Conservation (phyloP, 192 early-diverging fungal species). For the Gryganskiella cystojenkinii region DNA sequence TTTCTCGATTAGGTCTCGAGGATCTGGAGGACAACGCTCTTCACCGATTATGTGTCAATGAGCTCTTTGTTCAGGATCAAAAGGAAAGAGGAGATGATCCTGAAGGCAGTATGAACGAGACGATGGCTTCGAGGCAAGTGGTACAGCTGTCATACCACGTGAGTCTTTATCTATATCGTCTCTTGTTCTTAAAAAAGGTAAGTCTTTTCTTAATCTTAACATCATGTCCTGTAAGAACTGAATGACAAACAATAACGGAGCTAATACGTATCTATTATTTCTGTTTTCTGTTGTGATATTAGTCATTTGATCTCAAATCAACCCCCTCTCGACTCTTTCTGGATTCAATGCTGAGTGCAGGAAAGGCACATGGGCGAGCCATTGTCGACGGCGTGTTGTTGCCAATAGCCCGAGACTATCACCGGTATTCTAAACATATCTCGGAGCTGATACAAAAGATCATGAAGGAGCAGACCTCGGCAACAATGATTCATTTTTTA, state of each 20-base stretch:
- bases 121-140: neutral
- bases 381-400: slow-evolving; percentile 39
- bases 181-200: neutral
- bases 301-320: slow-evolving; percentile 23
- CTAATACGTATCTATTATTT: neutral
- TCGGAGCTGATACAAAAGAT: slow-evolving; percentile 40
- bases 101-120: no score
- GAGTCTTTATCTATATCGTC: neutral
- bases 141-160: neutral
- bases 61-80: neutral
- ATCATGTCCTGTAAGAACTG: neutral
- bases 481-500: slow-evolving; percentile 28
- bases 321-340: slow-evolving; percentile 43
- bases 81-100: neutral
- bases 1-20: neutral
- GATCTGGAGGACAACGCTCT: neutral
- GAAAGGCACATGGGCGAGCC: slow-evolving; percentile 33
- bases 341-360: slow-evolving; percentile 21
- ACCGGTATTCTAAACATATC: slow-evolving; percentile 11
- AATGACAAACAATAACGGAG: neutral
- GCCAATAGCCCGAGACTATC: slow-evolving; percentile 8
- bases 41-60: neutral
- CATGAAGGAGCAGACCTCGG: slow-evolving; percentile 30
- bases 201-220: neutral
- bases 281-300: neutral